phyloP scores from a whole-genome alignment of 1,284 basidiomycete species.

The Tylopilus sp. region DNA sequence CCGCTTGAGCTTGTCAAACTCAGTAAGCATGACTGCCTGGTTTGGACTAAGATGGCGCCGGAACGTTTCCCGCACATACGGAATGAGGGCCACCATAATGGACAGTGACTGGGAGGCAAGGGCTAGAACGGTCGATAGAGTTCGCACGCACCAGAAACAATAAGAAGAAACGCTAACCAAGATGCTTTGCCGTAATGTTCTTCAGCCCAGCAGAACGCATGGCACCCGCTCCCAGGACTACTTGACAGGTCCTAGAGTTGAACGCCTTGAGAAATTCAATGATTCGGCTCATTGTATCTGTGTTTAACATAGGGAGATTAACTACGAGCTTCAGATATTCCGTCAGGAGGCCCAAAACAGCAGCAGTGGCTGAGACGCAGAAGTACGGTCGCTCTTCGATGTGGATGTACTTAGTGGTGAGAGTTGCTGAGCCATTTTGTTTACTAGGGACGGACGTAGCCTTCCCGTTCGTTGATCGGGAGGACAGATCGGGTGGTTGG shows the following conservation, averaged over 20 bases:
- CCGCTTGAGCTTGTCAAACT: conserved; percentile 97
- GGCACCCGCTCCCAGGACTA: conserved; percentile 95
- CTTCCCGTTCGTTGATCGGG: conserved; percentile 23
- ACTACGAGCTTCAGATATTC: conserved; percentile 90
- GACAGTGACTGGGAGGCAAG: conserved; percentile 94
- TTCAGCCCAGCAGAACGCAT: conserved; percentile 97
- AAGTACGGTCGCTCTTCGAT: conserved; percentile 86
- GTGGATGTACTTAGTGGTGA: conserved; percentile 65
- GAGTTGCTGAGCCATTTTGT: conserved; percentile 32
- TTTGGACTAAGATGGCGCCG: conserved; percentile 88
- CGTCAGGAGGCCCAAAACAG: conserved; percentile 70
- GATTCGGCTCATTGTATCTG: conserved; percentile 89
- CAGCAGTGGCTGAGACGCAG: conserved; percentile 82
- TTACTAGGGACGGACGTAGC: conserved; percentile 24
- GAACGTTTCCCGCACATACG: conserved; percentile 93
- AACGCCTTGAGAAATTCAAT: conserved; percentile 97
- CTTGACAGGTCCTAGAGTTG: conserved; percentile 98
- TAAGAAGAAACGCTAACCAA: conserved; percentile 50
- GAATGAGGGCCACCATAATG: conserved; percentile 92
- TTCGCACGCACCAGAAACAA: conserved; percentile 9
- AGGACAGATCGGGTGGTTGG: conserved; percentile 1
- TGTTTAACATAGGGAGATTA: conserved; percentile 85
- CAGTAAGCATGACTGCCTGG: conserved; percentile 94
- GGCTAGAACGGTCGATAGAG: conserved; percentile 46
- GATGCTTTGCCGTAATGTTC: conserved; percentile 98